A percentile compares a stretch with the other conserved stretches of the same genome.
Conservation (phyloP, 2,329 filamentous ascomycete species). For the Dothiorella sarmentorum region DNA sequence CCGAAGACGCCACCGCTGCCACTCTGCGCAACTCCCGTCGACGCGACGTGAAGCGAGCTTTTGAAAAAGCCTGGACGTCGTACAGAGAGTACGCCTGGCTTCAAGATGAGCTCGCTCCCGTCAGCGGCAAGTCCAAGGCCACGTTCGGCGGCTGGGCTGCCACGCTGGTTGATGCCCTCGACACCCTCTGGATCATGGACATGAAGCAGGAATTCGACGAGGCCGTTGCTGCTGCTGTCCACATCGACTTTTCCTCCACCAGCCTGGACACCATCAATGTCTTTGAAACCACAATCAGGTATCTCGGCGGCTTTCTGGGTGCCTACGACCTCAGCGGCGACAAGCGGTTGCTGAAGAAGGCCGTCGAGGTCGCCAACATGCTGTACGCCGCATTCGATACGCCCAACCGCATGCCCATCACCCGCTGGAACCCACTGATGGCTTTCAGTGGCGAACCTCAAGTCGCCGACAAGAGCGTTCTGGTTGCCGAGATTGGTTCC, state of each 20-base stretch:
- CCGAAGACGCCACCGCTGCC: constrained; percentile 32
- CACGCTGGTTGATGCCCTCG: constrained; percentile 45
- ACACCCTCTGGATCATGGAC: constrained; percentile 49
- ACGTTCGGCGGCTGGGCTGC: constrained; percentile 49
- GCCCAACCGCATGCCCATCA: constrained; percentile 82
- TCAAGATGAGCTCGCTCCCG: constrained; percentile 46
- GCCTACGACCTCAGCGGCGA: constrained; percentile 87
- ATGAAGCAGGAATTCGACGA: constrained; percentile 46
- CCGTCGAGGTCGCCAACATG: constrained; percentile 73
- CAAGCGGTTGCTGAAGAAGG: constrained; percentile 69
- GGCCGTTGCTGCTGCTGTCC: constrained; percentile 42
- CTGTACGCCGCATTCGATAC: constrained; percentile 85
- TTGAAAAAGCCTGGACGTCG: constrained; percentile 43
- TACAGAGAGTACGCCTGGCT: constrained; percentile 47
- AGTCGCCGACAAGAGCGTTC: constrained; percentile 38
- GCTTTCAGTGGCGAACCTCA: constrained; percentile 38
- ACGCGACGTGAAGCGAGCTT: constrained; percentile 41
- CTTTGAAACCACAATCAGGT: constrained; percentile 63
- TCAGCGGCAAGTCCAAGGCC: constrained; percentile 40
- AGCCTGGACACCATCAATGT: constrained; percentile 43
- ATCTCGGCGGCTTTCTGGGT: constrained; percentile 78
- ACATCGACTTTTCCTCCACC: constrained; percentile 42
- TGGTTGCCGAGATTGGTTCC: constrained; percentile 48
- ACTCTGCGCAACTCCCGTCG: constrained; percentile 34
- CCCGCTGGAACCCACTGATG: constrained; percentile 42